phyloP scores from a whole-genome alignment of 2,329 filamentous ascomycete species.

The Fusarium albosuccineum region DNA sequence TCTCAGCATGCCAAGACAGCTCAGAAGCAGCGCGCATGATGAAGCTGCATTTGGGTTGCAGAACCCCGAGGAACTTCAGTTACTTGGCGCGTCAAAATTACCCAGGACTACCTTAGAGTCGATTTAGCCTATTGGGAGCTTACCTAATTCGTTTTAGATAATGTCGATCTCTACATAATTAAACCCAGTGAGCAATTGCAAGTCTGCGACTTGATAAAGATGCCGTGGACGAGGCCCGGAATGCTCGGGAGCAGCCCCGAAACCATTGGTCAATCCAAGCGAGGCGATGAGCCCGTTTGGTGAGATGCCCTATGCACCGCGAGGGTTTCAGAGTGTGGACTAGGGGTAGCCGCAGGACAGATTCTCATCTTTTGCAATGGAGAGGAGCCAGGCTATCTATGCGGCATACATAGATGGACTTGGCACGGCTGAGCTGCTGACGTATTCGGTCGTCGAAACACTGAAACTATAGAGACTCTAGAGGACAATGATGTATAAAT shows the following conservation, averaged over 20 bases:
- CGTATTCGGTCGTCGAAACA: no score
- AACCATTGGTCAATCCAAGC: constrained; percentile 15
- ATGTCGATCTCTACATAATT: not conserved
- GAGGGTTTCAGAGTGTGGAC: not conserved
- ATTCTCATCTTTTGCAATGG: not conserved
- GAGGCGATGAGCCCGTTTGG: not conserved
- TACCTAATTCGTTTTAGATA: not conserved
- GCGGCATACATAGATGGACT: no score
- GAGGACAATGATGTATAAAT: not conserved
- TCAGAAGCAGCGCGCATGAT: no score
- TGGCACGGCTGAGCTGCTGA: no score
- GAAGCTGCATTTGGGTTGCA: no score
- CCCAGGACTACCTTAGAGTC: not conserved
- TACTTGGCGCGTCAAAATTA: no score
- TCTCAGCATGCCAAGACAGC: no score
- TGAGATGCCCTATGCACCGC: not conserved
- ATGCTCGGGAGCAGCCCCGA: constrained; percentile 27
- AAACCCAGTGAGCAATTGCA: not conserved
- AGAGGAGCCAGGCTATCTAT: not conserved
- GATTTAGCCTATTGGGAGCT: not conserved
- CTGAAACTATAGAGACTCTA: no score
- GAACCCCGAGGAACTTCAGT: no score
- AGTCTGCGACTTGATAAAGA: not conserved
- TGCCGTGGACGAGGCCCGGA: constrained; percentile 11
- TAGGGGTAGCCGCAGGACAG: constrained; percentile 3